Percentiles rank a stretch among this genome's conserved stretches.
Conservation (phyloP, 495 filamentous ascomycete species). For the Lophium mytilinum region DNA sequence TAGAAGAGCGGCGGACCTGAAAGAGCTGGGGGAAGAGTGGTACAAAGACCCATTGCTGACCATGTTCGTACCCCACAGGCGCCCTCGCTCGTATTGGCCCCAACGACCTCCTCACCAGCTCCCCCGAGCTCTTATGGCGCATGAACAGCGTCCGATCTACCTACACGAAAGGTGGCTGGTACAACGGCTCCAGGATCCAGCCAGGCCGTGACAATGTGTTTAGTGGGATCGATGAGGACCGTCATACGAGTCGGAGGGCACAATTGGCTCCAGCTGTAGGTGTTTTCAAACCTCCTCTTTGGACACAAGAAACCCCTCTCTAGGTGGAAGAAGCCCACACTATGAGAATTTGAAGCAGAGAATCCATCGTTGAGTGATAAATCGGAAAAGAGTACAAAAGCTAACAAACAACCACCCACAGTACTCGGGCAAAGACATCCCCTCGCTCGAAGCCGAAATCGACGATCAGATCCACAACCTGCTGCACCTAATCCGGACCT, state of each 20-base stretch:
- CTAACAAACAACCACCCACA: background rate
- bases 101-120: constrained; percentile 22
- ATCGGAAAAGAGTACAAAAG: too few relatives aligned
- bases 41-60: too few relatives aligned
- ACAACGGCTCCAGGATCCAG: constrained; percentile 8
- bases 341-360: too few relatives aligned
- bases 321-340: background rate
- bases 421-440: constrained; percentile 17
- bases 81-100: constrained; percentile 23
- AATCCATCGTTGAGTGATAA: background rate
- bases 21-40: too few relatives aligned
- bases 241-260: constrained; percentile 12
- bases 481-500: constrained; percentile 11
- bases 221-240: constrained; percentile 13
- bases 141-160: constrained; percentile 17
- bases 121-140: constrained; percentile 21
- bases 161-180: constrained; percentile 16
- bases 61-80: constrained; percentile 3
- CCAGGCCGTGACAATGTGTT: constrained; percentile 19
- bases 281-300: background rate
- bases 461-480: constrained; percentile 10
- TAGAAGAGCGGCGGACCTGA: too few relatives aligned
- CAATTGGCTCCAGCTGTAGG: constrained; percentile 18
- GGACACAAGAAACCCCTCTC: background rate
- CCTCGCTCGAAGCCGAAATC: constrained; percentile 9